Evolutionary conservation across 306 rosid species (phyloP).

Genomic region (Corylus heterophylla): DNA sequence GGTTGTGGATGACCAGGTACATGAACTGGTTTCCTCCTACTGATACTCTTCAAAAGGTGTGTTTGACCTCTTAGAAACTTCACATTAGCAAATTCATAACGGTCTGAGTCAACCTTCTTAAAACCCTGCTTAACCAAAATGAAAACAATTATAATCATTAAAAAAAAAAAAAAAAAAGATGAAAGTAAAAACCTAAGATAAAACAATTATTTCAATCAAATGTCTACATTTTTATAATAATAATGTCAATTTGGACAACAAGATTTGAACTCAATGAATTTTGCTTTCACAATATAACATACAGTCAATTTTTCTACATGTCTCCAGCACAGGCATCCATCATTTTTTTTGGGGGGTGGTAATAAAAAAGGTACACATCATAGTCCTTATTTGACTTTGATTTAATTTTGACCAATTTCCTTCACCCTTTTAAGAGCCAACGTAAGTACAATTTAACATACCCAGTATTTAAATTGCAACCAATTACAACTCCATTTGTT

Average conservation of each 20-base stretch:
- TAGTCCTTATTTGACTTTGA: background rate
- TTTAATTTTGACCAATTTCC: background rate
- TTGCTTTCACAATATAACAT: background rate
- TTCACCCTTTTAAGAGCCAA: background rate
- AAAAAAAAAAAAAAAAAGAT: background rate
- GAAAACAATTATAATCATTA: background rate
- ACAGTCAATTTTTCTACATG: background rate
- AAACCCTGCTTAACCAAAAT: conserved; percentile 53
- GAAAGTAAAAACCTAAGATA: background rate
- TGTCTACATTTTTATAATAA: background rate
- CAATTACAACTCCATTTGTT: background rate
- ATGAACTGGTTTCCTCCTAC: conserved; percentile 49
- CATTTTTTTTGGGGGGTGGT: background rate
- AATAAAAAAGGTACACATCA: background rate
- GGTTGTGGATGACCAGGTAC: conserved; percentile 38
- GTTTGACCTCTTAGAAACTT: conserved; percentile 63
- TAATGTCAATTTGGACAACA: background rate
- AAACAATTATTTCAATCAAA: background rate
- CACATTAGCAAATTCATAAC: conserved; percentile 71
- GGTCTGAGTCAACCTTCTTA: conserved; percentile 63
- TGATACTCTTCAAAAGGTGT: conserved; percentile 53
- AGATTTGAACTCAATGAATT: background rate
- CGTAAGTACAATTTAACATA: background rate
- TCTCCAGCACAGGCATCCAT: background rate
- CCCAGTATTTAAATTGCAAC: background rate